Base-by-base conservation (phyloP, 805 yeast species). In the Pichia thaimueangensis region DNA sequence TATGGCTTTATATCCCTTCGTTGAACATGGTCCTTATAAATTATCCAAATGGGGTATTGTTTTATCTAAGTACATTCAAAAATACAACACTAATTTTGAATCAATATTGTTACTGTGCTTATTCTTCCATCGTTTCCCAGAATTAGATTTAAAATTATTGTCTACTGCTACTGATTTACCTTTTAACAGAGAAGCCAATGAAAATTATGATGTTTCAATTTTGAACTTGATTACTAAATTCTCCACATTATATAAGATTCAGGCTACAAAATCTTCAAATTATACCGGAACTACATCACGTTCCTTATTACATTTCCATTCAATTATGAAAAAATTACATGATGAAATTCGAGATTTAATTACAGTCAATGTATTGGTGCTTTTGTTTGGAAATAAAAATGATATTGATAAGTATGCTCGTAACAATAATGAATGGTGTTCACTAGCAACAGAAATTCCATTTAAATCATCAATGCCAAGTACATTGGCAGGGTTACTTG, bases 221-320 rank as follows among this genome's bases (percentile, higher is more conserved):
- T 64, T 71, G 13, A 55, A 64, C 20, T 52, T 78, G 35, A 59
- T 78, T 17, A 60, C 78, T 7, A 71, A 82, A 48, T 58, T 79
- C 10, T 63, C 75, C 13, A 59, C 73, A 3, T 58, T 78, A 5
- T 62, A 76, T 30, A 62, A 69, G 16, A 54, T 71, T 3, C 66
- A 70, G 5, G 80, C 80, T 24, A 51, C 66, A 35, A 68, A 64
- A 54, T 76, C 76, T 22, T 67, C 67, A 30, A 75, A 73, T 38
- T 80, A 76, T 62, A 72, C 73, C 35, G 89, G 89, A 2, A 88
- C 87, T 12, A 68, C 86, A 27, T 83, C 86, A 15, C 74, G 81
- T 50, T 72, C 76, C 30, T 65, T 86, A 28, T 65, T 85, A 37
- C 73, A 77, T 34, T 83, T 82, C 58, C 73, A 88, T 55, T 80